Base-by-base conservation (phyloP, 805 yeast genomes). In the Teunomyces lycoperdinae region DNA sequence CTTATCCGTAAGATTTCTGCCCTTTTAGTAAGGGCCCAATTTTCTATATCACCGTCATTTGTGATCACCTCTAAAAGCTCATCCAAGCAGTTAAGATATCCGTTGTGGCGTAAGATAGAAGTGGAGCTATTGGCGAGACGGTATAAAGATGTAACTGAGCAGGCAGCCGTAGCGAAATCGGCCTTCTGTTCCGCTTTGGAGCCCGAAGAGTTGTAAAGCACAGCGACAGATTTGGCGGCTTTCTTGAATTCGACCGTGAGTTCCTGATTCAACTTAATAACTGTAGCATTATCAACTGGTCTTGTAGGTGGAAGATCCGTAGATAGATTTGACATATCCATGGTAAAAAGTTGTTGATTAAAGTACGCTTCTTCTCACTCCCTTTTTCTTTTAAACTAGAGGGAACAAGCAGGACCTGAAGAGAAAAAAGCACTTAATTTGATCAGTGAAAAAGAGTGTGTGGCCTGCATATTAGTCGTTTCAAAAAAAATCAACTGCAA, bases 211-310 rank as follows among this genome's bases (percentile, higher is more conserved):
- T 68, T 69, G 51, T 71, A 71, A 10, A 73, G 57, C n/a, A 68
- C 77, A 11, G 90, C 85, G 26, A 85, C 87, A 5, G 87, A 77
- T 47, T 83, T 78, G 26, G 90, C 90, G 5, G 90, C 90, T 47
- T 73, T 74, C 61, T 81, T 84, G 66, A 85, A 85, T 58, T 84
- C 85, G n/a, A 69, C 64, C 0, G 82, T 74, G 27, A 85, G 69
- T 41, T 84, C 85, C 38, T 64, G 67, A 50, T 75, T 78, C 41
- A 83, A 65, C 27, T 74, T 77, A 26, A 66, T 63, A 1, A 80
- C 61, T n/a, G 80, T 66, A 7, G 71, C 71, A 31, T 77, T 77
- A 36, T 70, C 72, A 9, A 79, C 68, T 2, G 81, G 77, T 31
- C 61, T 67, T 0, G 84, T 72, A 2, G 78, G 70, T 1, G 88